These are phyloP conservation scores for Fragilaria crotonensis DNA, from an alignment of 108 stramenopile genomes.

Conservation along the genomic window DNA sequence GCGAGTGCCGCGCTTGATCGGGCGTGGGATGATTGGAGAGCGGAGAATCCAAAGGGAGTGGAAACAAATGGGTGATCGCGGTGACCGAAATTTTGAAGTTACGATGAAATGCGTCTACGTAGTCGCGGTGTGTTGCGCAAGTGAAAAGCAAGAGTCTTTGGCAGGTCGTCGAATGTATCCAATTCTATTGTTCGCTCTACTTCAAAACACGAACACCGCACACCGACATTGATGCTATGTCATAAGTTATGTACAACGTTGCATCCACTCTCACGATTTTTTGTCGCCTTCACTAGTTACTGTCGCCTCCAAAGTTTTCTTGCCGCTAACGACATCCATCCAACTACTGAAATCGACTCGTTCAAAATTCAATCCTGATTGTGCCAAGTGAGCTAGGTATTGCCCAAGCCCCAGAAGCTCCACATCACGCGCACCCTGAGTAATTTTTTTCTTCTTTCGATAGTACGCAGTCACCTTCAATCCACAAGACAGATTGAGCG, in stretches of 20 bases:
- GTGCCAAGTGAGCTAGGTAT: constrained; percentile 57
- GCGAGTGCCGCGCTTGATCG: constrained; percentile 82
- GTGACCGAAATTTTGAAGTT: constrained; percentile 88
- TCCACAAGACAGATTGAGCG: constrained; percentile 79
- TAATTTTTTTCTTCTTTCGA: constrained; percentile 48
- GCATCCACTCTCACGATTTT: not conserved
- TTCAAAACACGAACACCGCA: too few species aligned
- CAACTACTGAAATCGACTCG: constrained; percentile 55
- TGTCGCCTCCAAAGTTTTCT: constrained; percentile 2
- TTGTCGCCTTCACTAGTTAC: not conserved
- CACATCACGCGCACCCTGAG: constrained; percentile 23
- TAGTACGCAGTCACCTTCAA: constrained; percentile 72
- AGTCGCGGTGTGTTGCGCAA: too few species aligned
- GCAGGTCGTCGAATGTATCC: too few species aligned
- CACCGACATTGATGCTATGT: too few species aligned
- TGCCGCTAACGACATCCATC: constrained; percentile 59
- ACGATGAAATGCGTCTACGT: too few species aligned
- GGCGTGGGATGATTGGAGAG: constrained; percentile 96
- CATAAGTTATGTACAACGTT: too few species aligned
- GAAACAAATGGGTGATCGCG: constrained; percentile 88
- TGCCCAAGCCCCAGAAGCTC: constrained; percentile 48
- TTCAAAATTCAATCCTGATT: constrained; percentile 42
- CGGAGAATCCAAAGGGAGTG: constrained; percentile 93
- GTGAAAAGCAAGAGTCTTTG: too few species aligned
- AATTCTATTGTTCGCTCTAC: too few species aligned